A percentile compares a stretch with the other conserved stretches of the same genome.
These are phyloP conservation scores for Corymbia citriodora DNA, from an alignment of 441 rosid genomes.

Conservation along the genomic window DNA sequence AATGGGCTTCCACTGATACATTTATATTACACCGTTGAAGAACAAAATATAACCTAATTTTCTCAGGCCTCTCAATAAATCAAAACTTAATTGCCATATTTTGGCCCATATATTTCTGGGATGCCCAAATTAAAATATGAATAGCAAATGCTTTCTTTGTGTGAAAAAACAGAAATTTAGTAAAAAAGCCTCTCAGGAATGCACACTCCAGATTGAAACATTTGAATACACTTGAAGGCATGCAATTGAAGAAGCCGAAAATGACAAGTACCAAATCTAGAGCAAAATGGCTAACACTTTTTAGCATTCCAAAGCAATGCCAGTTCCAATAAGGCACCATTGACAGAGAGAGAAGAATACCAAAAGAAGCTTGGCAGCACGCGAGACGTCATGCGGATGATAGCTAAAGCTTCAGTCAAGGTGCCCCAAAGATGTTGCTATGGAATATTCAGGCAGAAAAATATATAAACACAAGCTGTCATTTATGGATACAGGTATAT, in stretches of 20 bases:
- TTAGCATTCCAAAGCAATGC: background rate
- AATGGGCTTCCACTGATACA: background rate
- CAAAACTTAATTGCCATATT: background rate
- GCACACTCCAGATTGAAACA: background rate
- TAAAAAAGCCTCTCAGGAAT: background rate
- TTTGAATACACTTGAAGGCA: background rate
- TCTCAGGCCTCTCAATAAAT: background rate
- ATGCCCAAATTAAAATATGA: background rate
- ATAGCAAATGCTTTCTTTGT: background rate
- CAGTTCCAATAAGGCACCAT: background rate
- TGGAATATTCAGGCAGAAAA: background rate
- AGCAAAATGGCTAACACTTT: background rate
- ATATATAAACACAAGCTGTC: background rate
- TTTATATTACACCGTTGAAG: background rate
- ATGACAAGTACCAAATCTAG: background rate
- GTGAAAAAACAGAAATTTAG: background rate
- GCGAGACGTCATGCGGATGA: conserved; percentile 82
- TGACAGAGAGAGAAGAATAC: conserved; percentile 30
- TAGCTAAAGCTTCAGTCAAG: conserved; percentile 61
- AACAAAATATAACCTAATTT: background rate
- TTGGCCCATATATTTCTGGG: background rate
- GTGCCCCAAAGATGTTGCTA: conserved; percentile 11
- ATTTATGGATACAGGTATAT: conserved; percentile 75
- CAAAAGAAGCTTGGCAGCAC: conserved; percentile 82
- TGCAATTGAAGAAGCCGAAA: background rate